These are phyloP conservation scores for Yamadazyma pseudoaaseri DNA, from an alignment of 1,139 yeast species.

Conservation along the genomic window DNA sequence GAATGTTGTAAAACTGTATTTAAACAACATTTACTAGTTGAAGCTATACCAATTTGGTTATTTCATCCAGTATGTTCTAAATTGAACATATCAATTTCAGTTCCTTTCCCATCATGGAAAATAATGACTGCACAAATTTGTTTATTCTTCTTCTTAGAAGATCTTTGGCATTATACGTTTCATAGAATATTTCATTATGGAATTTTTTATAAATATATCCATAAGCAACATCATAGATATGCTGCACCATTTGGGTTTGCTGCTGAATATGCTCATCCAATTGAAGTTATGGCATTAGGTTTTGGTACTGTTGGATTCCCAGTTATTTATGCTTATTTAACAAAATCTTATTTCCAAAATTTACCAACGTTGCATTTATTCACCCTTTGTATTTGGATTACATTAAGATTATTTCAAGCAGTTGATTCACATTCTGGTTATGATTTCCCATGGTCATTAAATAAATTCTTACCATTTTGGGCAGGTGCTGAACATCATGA, in stretches of 20 bases:
- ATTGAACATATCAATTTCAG: constrained; percentile 71
- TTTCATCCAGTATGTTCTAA: constrained; percentile 86
- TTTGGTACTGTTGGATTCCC: constrained; percentile 96
- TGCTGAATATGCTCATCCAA: constrained; percentile 96
- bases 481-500: constrained; percentile 54
- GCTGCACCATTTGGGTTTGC: constrained; percentile 97
- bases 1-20: constrained; percentile 84
- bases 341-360: constrained; percentile 40
- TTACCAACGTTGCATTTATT: constrained; percentile 75
- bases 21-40: constrained; percentile 83
- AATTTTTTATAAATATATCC: constrained; percentile 82
- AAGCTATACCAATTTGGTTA: constrained; percentile 93
- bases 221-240: constrained; percentile 94
- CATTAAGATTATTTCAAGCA: constrained; percentile 61
- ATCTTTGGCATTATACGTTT: constrained; percentile 94
- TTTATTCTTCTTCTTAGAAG: constrained; percentile 80
- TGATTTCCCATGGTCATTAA: constrained; percentile 50
- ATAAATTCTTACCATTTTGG: constrained; percentile 47
- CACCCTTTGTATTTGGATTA: constrained; percentile 84
- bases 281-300: constrained; percentile 87
- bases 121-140: constrained; percentile 64
- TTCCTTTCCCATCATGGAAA: constrained; percentile 74
- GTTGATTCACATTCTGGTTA: constrained; percentile 50
- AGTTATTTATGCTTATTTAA: constrained; percentile 48
- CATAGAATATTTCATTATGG: constrained; percentile 88